These are phyloP conservation scores for Starmera amethionina DNA, from an alignment of 805 yeast genomes.

Conservation along the genomic window DNA sequence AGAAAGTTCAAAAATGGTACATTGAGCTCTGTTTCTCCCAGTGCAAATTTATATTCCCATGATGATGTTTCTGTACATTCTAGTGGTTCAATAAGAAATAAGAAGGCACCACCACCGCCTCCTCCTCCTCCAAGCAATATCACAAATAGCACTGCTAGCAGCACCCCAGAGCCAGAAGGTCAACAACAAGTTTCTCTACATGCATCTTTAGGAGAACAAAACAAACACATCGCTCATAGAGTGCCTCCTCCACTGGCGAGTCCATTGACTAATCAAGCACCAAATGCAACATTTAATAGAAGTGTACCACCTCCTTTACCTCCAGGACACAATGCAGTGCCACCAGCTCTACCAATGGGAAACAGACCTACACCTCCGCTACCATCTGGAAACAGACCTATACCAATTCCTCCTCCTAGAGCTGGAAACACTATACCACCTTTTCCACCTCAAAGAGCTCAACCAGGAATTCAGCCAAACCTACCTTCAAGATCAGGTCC, in stretches of 20 bases:
- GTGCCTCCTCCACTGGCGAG: neutral
- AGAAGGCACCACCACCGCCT: slow-evolving; percentile 35
- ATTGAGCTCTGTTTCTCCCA: slow-evolving; percentile 16
- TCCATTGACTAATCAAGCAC: slow-evolving; percentile 9
- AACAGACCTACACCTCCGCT: slow-evolving; percentile 5
- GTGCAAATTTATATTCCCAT: slow-evolving; percentile 21
- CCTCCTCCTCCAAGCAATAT: slow-evolving; percentile 24
- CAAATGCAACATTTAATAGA: neutral
- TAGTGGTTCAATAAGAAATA: slow-evolving; percentile 20
- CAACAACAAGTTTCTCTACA: no score
- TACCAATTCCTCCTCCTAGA: slow-evolving; percentile 4
- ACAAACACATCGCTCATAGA: no score
- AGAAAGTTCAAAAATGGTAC: slow-evolving; percentile 39
- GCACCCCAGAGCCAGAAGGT: neutral
- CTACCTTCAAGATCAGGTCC: slow-evolving; percentile 21
- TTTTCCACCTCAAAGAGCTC: slow-evolving; percentile 21
- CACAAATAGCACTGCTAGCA: slow-evolving; percentile 12
- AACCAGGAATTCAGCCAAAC: neutral
- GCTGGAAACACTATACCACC: slow-evolving; percentile 1
- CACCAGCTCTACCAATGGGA: slow-evolving; percentile 8
- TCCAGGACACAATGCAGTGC: slow-evolving; percentile 12
- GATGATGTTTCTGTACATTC: slow-evolving; percentile 16
- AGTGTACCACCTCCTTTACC: slow-evolving; percentile 14
- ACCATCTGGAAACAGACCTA: slow-evolving; percentile 4
- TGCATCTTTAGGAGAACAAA: no score